phyloP scores from a whole-genome alignment of 768 basidiomycete genomes.

The Naganishia randhawae region DNA sequence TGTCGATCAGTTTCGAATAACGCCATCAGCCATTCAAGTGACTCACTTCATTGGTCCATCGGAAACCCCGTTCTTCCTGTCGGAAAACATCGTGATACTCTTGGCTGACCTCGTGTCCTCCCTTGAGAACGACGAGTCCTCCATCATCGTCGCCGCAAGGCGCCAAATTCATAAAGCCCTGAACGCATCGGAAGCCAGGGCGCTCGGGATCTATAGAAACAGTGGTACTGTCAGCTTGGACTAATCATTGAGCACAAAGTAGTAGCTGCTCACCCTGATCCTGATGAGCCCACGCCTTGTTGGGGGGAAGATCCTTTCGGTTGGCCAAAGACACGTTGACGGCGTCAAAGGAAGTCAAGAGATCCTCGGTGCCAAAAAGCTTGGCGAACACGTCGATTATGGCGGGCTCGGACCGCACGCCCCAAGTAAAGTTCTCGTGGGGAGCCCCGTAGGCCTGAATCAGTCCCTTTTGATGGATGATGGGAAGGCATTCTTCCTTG shows the following conservation, averaged over 20 bases:
- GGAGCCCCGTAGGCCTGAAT: slow-evolving; percentile 12
- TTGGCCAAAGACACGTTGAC: slow-evolving; percentile 17
- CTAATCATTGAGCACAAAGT: neutral
- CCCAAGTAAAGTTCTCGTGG: slow-evolving; percentile 24
- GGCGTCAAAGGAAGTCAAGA: slow-evolving; percentile 41
- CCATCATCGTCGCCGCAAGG: slow-evolving; percentile 42
- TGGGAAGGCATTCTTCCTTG: slow-evolving; percentile 16
- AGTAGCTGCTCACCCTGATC: slow-evolving; percentile 19
- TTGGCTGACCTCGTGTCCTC: slow-evolving; percentile 29
- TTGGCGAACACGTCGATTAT: slow-evolving; percentile 41
- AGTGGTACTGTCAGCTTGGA: neutral
- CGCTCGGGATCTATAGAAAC: slow-evolving; percentile 8
- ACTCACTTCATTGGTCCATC: slow-evolving; percentile 21
- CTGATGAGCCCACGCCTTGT: slow-evolving; percentile 25
- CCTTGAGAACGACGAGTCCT: slow-evolving; percentile 37
- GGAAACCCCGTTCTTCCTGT: slow-evolving; percentile 18
- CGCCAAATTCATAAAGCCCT: slow-evolving; percentile 36
- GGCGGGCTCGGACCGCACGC: slow-evolving; percentile 32
- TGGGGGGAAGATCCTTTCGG: slow-evolving; percentile 15
- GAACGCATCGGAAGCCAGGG: slow-evolving; percentile 23
- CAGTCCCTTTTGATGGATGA: slow-evolving; percentile 22
- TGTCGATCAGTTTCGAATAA: neutral
- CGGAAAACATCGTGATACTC: slow-evolving; percentile 35
- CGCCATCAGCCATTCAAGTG: neutral
- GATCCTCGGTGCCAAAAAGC: slow-evolving; percentile 43